Conservation (phyloP, 352 stramenopile species). For the Globisporangium polare region DNA sequence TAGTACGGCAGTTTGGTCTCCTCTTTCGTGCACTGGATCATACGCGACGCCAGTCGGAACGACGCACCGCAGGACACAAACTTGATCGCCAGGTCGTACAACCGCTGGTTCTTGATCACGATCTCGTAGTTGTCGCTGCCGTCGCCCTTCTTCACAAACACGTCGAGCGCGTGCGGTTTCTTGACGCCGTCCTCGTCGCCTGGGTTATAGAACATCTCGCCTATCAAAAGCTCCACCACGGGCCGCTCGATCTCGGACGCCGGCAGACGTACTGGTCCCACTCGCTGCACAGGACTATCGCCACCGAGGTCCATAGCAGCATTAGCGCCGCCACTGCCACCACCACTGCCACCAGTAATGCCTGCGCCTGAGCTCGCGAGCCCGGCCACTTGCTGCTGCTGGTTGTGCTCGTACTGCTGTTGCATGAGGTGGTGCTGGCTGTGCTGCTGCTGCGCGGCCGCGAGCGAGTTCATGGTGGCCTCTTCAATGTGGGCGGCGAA, state of each 20-base stretch:
- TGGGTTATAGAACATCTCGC: conserved; percentile 46
- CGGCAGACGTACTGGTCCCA: conserved; percentile 39
- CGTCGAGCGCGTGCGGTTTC: conserved; percentile 36
- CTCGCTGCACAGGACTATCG: conserved; percentile 13
- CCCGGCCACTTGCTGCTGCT: not conserved
- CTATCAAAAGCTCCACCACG: conserved; percentile 50
- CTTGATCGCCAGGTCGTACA: conserved; percentile 62
- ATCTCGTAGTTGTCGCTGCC: conserved; percentile 54
- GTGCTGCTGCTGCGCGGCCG: conserved; percentile 23
- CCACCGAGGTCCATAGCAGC: not conserved
- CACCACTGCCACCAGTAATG: not conserved
- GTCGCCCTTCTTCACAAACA: conserved; percentile 41
- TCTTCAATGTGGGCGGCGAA: conserved; percentile 38
- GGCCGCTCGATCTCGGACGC: conserved; percentile 54
- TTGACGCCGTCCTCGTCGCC: conserved; percentile 37
- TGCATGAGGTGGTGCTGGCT: conserved; percentile 18
- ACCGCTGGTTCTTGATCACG: conserved; percentile 55
- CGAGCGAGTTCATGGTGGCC: conserved; percentile 24
- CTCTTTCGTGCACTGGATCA: conserved; percentile 55
- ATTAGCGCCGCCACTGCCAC: not conserved
- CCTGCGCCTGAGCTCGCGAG: not conserved
- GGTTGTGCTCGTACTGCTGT: not conserved
- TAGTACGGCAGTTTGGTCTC: conserved; percentile 56
- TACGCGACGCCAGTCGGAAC: conserved; percentile 45
- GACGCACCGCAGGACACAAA: conserved; percentile 56